Evolutionary conservation across 495 filamentous ascomycete genomes (phyloP).

Genomic region (Trichoderma asperelloides): DNA sequence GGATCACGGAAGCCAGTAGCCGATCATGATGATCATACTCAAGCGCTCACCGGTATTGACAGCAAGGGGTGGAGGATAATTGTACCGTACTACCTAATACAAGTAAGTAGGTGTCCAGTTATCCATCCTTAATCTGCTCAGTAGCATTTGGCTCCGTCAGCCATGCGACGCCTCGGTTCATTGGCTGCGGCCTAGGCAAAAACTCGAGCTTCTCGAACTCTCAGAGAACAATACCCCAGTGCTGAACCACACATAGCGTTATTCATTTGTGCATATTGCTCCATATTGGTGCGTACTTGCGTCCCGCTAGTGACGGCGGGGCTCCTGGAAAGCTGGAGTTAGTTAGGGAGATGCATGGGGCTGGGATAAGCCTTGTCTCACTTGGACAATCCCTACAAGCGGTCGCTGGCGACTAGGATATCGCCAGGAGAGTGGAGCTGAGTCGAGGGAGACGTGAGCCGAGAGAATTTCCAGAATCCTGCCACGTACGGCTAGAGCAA

Average conservation of each 20-base stretch:
- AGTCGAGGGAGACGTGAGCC: neutral
- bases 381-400: neutral
- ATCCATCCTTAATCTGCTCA: neutral
- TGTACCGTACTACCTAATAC: neutral
- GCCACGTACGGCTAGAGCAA: constrained; percentile 8
- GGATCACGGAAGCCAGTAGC: constrained; percentile 6
- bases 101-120: neutral
- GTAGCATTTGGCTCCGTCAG: neutral
- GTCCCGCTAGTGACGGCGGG: neutral
- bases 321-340: neutral
- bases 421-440: neutral
- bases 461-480: constrained; percentile 11
- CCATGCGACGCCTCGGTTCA: neutral
- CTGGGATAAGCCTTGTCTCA: neutral
- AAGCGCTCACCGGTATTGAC: neutral
- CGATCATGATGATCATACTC: constrained; percentile 7
- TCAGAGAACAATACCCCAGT: neutral
- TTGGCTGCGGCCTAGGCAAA: neutral
- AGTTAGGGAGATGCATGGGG: constrained; percentile 5
- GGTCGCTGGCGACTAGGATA: neutral
- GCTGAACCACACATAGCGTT: neutral
- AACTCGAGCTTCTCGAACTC: constrained; percentile 2
- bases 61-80: neutral
- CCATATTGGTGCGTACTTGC: neutral
- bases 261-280: neutral